Evolutionary conservation across 1,284 basidiomycete genomes (phyloP).

Genomic region (Moesziomyces parantarcticus): DNA sequence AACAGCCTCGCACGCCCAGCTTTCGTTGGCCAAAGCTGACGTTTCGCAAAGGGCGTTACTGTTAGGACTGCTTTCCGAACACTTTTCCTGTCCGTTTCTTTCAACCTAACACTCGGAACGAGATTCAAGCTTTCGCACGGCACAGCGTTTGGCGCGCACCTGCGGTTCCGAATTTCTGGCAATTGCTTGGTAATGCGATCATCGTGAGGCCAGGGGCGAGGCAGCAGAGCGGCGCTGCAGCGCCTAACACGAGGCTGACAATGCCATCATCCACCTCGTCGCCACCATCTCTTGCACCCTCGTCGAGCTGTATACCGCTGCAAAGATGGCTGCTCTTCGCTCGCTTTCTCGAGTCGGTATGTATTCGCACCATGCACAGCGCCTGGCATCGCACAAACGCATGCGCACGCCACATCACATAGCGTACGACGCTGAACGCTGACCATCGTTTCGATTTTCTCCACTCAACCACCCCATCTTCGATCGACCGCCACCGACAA

Average conservation of each 20-base stretch:
- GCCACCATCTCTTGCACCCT: slow-evolving; percentile 11
- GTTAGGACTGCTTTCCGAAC: too few relatives aligned
- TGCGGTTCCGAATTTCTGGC: slow-evolving; percentile 29
- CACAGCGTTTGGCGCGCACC: slow-evolving; percentile 9
- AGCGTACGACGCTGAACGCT: not conserved
- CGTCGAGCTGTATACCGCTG: not conserved
- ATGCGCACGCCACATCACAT: too few relatives aligned
- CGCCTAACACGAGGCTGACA: not conserved
- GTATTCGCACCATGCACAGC: slow-evolving; percentile 6
- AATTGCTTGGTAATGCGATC: slow-evolving; percentile 50
- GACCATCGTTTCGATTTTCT: not conserved
- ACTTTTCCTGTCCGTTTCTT: too few relatives aligned
- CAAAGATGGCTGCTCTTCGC: slow-evolving; percentile 46
- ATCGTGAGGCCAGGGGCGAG: not conserved
- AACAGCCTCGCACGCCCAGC: too few relatives aligned
- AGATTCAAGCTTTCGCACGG: slow-evolving; percentile 9
- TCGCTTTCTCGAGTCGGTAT: slow-evolving; percentile 46
- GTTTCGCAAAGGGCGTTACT: too few relatives aligned
- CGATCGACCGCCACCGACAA: not conserved
- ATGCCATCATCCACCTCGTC: slow-evolving; percentile 5
- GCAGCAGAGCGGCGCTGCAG: slow-evolving; percentile 9
- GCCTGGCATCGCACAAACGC: not conserved
- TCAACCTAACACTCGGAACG: not conserved
- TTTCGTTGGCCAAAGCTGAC: too few relatives aligned
- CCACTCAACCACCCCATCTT: not conserved